These are phyloP conservation scores for Firmiana major DNA, from an alignment of 345 rosid species.

Conservation along the genomic window DNA sequence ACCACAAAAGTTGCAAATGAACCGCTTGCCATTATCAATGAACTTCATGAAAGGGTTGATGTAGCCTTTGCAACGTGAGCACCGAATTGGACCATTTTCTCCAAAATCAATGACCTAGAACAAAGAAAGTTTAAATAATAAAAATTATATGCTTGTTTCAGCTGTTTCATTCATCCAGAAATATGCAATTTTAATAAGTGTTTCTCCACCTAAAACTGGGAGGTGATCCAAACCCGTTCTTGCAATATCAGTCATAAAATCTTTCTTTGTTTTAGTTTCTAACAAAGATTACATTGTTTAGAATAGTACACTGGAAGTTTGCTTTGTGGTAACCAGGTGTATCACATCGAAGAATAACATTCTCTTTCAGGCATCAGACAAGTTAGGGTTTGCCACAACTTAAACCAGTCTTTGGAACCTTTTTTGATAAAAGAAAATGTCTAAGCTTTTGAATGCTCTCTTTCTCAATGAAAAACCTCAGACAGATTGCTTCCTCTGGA, in stretches of 20 bases:
- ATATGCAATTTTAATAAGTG: not conserved
- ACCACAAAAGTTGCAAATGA: constrained; percentile 85
- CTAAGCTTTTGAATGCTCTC: not conserved
- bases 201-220: not conserved
- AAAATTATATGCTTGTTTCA: not conserved
- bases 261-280: not conserved
- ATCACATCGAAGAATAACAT: not conserved
- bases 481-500: not conserved
- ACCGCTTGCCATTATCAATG: constrained; percentile 76
- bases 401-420: not conserved
- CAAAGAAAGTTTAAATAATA: not conserved
- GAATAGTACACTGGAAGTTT: not conserved
- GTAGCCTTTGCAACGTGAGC: constrained; percentile 93
- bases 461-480: not conserved
- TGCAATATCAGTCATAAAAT: not conserved
- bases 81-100: constrained; percentile 82
- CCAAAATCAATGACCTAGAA: constrained; percentile 87
- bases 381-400: not conserved
- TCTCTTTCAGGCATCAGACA: not conserved
- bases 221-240: not conserved
- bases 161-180: not conserved
- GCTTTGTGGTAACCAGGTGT: not conserved
- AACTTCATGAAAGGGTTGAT: constrained; percentile 92
- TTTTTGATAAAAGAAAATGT: not conserved
- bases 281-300: not conserved